Percentiles rank a stretch among this genome's conserved stretches.
Evolutionary conservation across 495 filamentous ascomycete genomes (phyloP).

Genomic region (Durotheca rogersii): DNA sequence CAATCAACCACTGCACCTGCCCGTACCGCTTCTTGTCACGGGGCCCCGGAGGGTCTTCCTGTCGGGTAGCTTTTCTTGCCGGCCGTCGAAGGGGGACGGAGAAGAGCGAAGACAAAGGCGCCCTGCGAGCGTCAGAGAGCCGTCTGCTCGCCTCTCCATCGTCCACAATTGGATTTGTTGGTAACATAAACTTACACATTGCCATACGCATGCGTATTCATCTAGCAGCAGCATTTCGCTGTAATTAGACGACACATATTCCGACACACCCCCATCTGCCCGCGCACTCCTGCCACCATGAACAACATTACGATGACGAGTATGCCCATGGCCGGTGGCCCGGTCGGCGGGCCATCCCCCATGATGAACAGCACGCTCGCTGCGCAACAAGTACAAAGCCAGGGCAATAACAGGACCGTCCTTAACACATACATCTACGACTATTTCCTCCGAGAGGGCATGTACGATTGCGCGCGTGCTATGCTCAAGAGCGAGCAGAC

Average conservation of each 20-base stretch:
- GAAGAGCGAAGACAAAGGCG: no score
- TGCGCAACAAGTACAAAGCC: conserved; percentile 41
- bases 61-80: conserved; percentile 6
- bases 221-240: conserved; percentile 1
- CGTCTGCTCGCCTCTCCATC: not conserved
- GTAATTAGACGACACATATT: conserved; percentile 27
- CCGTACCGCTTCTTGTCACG: conserved; percentile 7
- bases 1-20: conserved; percentile 13
- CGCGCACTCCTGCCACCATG: conserved; percentile 48
- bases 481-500: conserved; percentile 63
- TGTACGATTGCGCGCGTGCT: conserved; percentile 76
- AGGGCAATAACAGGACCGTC: conserved; percentile 45
- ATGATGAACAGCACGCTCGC: conserved; percentile 67
- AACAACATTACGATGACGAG: conserved; percentile 69
- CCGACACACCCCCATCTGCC: conserved; percentile 35
- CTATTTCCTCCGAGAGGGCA: conserved; percentile 81
- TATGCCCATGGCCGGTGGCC: conserved; percentile 65
- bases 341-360: conserved; percentile 62
- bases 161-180: not conserved
- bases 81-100: conserved; percentile 27
- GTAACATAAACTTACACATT: conserved; percentile 10
- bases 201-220: conserved; percentile 23
- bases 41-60: not conserved
- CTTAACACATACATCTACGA: conserved; percentile 98
- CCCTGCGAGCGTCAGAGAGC: conserved; percentile 6